A percentile compares a stretch with the other conserved stretches of the same genome.
Conservation (phyloP, 805 yeast genomes). For the Ogataea haglerorum region DNA sequence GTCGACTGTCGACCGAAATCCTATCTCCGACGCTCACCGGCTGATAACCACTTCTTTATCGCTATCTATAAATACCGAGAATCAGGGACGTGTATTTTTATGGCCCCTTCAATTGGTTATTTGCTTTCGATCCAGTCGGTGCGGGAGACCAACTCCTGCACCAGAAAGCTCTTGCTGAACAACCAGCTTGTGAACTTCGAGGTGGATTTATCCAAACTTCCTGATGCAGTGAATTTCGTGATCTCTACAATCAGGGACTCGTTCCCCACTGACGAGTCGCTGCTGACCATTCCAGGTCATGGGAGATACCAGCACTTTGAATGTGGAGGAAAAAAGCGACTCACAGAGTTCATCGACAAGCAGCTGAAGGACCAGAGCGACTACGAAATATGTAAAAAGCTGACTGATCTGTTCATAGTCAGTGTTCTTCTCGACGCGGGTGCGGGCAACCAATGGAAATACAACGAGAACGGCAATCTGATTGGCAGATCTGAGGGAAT, state of each 20-base stretch:
- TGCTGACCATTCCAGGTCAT: constrained; percentile 54
- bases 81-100: neutral
- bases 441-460: constrained; percentile 60
- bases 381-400: constrained; percentile 47
- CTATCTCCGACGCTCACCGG: constrained; percentile 21
- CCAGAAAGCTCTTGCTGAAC: constrained; percentile 38
- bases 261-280: constrained; percentile 39
- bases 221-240: constrained; percentile 43
- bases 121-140: constrained; percentile 53
- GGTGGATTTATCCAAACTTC: constrained; percentile 42
- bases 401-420: constrained; percentile 56
- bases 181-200: constrained; percentile 41
- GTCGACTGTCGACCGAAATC: constrained; percentile 7
- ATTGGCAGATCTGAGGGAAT: constrained; percentile 57
- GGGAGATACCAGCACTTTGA: constrained; percentile 68
- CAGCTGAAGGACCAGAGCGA: constrained; percentile 33
- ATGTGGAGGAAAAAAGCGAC: constrained; percentile 44
- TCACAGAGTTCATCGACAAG: constrained; percentile 38
- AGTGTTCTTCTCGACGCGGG: constrained; percentile 68
- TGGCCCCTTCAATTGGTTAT: constrained; percentile 24
- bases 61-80: constrained; percentile 2
- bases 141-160: constrained; percentile 47
- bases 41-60: constrained; percentile 4
- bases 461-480: constrained; percentile 37
- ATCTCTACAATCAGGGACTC: constrained; percentile 42